A percentile compares a stretch with the other conserved stretches of the same genome.
Evolutionary conservation across 2,329 filamentous ascomycete species (phyloP).

Genomic region (Curvularia sp.): DNA sequence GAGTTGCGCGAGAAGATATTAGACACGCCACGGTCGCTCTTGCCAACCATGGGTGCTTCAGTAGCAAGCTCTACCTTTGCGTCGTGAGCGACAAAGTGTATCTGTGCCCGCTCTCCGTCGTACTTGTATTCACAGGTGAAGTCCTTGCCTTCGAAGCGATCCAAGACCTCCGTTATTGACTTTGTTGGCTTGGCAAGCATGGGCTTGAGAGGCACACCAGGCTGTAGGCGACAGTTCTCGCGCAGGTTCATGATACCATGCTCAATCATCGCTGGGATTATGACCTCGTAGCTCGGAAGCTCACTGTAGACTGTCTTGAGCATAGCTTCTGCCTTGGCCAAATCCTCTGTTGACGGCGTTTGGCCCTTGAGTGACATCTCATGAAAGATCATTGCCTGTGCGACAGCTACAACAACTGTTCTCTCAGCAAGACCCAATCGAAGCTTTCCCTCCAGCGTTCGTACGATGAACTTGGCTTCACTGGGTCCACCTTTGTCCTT

Average conservation of each 20-base stretch:
- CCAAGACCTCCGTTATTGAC: conserved; percentile 94
- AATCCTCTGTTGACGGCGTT: conserved; percentile 73
- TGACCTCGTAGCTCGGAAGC: conserved; percentile 92
- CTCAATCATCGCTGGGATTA: conserved; percentile 87
- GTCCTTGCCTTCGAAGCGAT: conserved; percentile 91
- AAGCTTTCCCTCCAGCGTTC: conserved; percentile 93
- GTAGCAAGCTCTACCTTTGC: conserved; percentile 72
- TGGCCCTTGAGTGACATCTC: conserved; percentile 76
- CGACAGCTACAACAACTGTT: conserved; percentile 87
- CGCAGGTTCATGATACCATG: conserved; percentile 83
- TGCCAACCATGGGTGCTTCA: conserved; percentile 65
- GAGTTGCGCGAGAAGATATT: conserved; percentile 98
- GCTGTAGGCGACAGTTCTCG: conserved; percentile 87
- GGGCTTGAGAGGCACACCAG: conserved; percentile 93
- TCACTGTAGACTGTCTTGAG: conserved; percentile 96
- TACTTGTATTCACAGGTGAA: conserved; percentile 99
- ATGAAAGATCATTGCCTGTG: conserved; percentile 86
- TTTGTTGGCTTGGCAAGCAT: conserved; percentile 99
- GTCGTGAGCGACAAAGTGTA: conserved; percentile 92
- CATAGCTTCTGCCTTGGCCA: conserved; percentile 82
- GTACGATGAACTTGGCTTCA: conserved; percentile 91
- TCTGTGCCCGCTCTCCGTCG: conserved; percentile 96
- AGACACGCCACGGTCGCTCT: conserved; percentile 75
- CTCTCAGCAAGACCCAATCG: conserved; percentile 89
- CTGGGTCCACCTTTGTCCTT: conserved; percentile 93